A percentile compares a stretch with the other conserved stretches of the same genome.
phyloP scores from a whole-genome alignment of 768 basidiomycete genomes.

The Naganishia onofrii region DNA sequence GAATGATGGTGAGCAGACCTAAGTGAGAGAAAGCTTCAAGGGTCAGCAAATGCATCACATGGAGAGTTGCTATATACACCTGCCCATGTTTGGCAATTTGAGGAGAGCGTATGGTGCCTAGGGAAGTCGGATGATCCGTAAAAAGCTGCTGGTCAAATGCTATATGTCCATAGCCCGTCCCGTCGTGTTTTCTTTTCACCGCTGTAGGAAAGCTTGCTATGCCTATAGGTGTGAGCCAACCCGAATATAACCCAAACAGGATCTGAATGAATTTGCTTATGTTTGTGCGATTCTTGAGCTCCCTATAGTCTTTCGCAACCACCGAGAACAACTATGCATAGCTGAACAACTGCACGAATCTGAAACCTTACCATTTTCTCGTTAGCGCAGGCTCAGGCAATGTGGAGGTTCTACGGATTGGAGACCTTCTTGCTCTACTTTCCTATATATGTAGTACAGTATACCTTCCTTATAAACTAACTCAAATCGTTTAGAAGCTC shows the following conservation, averaged over 20 bases:
- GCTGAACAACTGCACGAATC: background rate
- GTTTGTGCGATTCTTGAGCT: too few relatives aligned
- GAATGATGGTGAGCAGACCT: slow-evolving; percentile 91
- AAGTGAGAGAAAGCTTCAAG: background rate
- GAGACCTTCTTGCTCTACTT: too few relatives aligned
- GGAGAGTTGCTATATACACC: background rate
- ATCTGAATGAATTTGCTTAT: too few relatives aligned
- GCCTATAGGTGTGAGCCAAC: too few relatives aligned
- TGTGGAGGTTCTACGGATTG: too few relatives aligned
- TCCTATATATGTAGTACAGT: too few relatives aligned
- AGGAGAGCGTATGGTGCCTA: background rate
- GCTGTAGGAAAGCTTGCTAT: too few relatives aligned
- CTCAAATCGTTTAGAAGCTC: too few relatives aligned
- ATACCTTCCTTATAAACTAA: too few relatives aligned
- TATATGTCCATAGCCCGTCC: background rate
- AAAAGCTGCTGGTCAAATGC: background rate
- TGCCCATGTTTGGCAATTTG: background rate
- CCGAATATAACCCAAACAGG: too few relatives aligned
- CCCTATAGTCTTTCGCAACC: too few relatives aligned
- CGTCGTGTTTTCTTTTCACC: background rate
- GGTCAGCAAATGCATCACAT: background rate
- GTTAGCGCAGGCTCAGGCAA: too few relatives aligned
- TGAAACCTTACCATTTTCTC: background rate
- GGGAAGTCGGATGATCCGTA: background rate
- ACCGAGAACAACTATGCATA: background rate